Evolutionary conservation across 164 flowering plant species (phyloP).

Genomic region (Berberis thunbergii): DNA sequence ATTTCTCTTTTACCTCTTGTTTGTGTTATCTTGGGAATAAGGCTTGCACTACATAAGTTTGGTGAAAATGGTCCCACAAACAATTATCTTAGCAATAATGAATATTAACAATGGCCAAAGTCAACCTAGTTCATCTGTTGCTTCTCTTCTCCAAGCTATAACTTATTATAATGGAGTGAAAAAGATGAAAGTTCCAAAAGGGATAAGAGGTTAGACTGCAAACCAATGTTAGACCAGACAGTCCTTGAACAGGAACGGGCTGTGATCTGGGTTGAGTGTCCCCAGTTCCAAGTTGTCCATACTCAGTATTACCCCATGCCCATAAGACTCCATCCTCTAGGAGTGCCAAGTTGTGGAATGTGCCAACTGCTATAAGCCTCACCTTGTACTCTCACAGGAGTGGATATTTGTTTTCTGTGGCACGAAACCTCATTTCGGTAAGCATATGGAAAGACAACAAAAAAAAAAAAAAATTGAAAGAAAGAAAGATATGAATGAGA

Average conservation of each 20-base stretch:
- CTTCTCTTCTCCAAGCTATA: no score
- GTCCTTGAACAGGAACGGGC: slow-evolving; percentile 84
- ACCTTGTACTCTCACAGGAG: slow-evolving; percentile 93
- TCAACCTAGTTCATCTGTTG: no score
- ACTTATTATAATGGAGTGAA: neutral
- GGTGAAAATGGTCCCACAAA: no score
- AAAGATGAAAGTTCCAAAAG: neutral
- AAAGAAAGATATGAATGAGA: no score
- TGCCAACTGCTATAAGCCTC: slow-evolving; percentile 84
- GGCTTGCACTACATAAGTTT: no score
- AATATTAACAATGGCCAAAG: no score
- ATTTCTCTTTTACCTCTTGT: no score
- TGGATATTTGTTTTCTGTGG: slow-evolving; percentile 81
- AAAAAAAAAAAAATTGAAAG: no score
- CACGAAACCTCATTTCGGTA: neutral
- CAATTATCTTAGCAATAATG: no score
- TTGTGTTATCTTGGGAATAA: no score
- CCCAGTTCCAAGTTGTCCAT: slow-evolving; percentile 98
- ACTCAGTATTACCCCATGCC: slow-evolving; percentile 99
- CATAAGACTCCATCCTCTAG: slow-evolving; percentile 73
- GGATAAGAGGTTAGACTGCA: slow-evolving; percentile 12
- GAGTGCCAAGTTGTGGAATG: slow-evolving; percentile 97
- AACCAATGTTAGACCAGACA: slow-evolving; percentile 80
- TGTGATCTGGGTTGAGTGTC: slow-evolving; percentile 98
- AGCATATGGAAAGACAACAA: neutral